These are phyloP conservation scores for Thyridium curvatum DNA, from an alignment of 2,329 filamentous ascomycete species.

Conservation along the genomic window DNA sequence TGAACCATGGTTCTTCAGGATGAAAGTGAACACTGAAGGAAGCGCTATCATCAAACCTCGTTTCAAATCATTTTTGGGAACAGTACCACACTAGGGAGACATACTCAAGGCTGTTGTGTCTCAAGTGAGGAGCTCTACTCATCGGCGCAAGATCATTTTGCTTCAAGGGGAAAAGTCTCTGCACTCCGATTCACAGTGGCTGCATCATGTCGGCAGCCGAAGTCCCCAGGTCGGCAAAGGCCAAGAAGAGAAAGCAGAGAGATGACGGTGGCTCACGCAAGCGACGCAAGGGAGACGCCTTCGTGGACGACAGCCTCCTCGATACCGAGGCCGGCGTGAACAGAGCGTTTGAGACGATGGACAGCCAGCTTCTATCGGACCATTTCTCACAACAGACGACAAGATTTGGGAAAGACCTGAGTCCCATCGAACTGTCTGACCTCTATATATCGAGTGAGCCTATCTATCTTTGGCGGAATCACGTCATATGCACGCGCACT, in stretches of 20 bases:
- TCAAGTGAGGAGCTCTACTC: too few relatives aligned
- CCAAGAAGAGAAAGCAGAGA: conserved; percentile 52
- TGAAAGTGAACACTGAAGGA: too few relatives aligned
- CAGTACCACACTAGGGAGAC: too few relatives aligned
- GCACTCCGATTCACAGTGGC: too few relatives aligned
- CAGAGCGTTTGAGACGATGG: conserved; percentile 73
- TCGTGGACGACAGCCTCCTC: conserved; percentile 45
- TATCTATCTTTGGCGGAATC: neutral
- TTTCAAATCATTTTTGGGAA: too few relatives aligned
- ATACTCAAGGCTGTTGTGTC: too few relatives aligned
- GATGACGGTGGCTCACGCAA: conserved; percentile 25
- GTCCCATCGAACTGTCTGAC: conserved; percentile 77
- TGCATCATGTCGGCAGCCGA: neutral
- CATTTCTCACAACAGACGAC: conserved; percentile 74
- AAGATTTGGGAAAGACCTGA: conserved; percentile 74
- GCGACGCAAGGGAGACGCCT: too few relatives aligned
- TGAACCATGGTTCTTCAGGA: too few relatives aligned
- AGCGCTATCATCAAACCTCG: too few relatives aligned
- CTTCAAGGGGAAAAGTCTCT: too few relatives aligned
- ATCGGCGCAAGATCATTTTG: too few relatives aligned
- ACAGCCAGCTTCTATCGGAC: conserved; percentile 76
- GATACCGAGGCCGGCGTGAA: conserved; percentile 73
- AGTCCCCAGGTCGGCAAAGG: conserved; percentile 15
- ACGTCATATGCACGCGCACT: too few relatives aligned
- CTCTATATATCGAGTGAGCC: conserved; percentile 69